Percentiles rank a stretch among this genome's conserved stretches.
Conservation (phyloP, 2,329 filamentous ascomycete species). For the Apiospora phragmitis region DNA sequence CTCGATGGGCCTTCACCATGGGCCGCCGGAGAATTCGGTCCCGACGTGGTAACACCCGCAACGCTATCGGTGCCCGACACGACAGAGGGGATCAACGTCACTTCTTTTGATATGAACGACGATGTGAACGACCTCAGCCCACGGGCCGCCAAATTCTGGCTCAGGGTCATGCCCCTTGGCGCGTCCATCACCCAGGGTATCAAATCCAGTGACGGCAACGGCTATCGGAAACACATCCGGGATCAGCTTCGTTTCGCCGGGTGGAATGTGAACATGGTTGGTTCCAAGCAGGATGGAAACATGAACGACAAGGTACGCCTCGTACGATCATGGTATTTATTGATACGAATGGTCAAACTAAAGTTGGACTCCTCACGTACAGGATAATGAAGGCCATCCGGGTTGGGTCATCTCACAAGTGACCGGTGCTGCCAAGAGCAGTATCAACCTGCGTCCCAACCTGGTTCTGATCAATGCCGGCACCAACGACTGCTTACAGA, state of each 20-base stretch:
- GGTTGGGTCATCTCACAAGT: slow-evolving; percentile 12
- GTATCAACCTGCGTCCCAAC: slow-evolving; percentile 11
- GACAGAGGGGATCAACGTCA: not conserved
- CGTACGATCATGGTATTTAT: not conserved
- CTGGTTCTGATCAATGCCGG: slow-evolving; percentile 14
- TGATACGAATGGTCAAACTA: not conserved
- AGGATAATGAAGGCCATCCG: slow-evolving; percentile 13
- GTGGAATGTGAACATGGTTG: slow-evolving; percentile 16
- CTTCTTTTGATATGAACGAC: not conserved
- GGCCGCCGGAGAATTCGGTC: not conserved
- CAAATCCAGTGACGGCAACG: slow-evolving; percentile 15
- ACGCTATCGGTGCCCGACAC: not conserved
- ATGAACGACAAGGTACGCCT: slow-evolving; percentile 12
- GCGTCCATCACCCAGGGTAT: slow-evolving; percentile 22
- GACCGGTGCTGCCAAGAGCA: slow-evolving; percentile 7
- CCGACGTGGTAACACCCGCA: slow-evolving; percentile 5
- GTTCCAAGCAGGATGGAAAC: slow-evolving; percentile 13
- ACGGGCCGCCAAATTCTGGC: slow-evolving; percentile 4
- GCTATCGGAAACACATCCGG: slow-evolving; percentile 16
- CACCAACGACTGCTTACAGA: slow-evolving; percentile 13
- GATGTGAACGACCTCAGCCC: not conserved
- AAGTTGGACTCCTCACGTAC: not conserved
- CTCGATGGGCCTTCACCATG: not conserved
- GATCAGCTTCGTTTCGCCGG: slow-evolving; percentile 10
- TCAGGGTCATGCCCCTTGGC: slow-evolving; percentile 18